phyloP scores from a whole-genome alignment of 2,329 filamentous ascomycete species.

The Cladophialophora immunda region DNA sequence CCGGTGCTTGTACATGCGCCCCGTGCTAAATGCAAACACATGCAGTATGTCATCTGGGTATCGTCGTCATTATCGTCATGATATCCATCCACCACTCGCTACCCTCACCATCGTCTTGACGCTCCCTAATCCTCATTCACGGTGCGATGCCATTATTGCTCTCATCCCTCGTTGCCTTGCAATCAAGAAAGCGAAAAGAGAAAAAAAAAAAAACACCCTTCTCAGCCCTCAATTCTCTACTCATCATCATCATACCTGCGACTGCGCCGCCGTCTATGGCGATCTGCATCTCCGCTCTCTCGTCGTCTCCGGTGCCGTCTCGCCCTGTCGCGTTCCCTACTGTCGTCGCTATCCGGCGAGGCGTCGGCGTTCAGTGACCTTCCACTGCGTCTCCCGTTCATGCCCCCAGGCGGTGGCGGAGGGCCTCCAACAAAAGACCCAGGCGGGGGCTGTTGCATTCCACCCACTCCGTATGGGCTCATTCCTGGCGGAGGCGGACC shows the following conservation, averaged over 20 bases:
- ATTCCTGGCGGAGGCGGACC: constrained; percentile 8
- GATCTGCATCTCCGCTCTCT: constrained; percentile 29
- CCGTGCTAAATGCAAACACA: too few species aligned
- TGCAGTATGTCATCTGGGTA: too few species aligned
- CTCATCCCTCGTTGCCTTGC: too few species aligned
- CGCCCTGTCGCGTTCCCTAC: constrained; percentile 1
- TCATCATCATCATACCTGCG: constrained; percentile 30
- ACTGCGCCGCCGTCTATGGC: constrained; percentile 28
- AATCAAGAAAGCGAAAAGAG: too few species aligned
- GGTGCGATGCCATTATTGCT: too few species aligned
- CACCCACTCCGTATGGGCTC: neutral
- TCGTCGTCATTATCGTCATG: too few species aligned
- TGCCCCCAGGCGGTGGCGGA: neutral
- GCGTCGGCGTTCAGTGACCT: constrained; percentile 16
- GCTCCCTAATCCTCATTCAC: too few species aligned
- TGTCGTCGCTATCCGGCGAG: constrained; percentile 14
- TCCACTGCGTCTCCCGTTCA: neutral
- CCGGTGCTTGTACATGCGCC: too few species aligned
- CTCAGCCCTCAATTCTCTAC: neutral
- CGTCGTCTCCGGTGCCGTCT: constrained; percentile 15
- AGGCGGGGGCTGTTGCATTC: constrained; percentile 7
- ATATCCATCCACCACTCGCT: too few species aligned
- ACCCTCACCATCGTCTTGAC: too few species aligned
- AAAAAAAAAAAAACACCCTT: neutral
- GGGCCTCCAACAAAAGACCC: constrained; percentile 18